phyloP scores from a whole-genome alignment of 345 rosid genomes.

The Bretschneidera sinensis region DNA sequence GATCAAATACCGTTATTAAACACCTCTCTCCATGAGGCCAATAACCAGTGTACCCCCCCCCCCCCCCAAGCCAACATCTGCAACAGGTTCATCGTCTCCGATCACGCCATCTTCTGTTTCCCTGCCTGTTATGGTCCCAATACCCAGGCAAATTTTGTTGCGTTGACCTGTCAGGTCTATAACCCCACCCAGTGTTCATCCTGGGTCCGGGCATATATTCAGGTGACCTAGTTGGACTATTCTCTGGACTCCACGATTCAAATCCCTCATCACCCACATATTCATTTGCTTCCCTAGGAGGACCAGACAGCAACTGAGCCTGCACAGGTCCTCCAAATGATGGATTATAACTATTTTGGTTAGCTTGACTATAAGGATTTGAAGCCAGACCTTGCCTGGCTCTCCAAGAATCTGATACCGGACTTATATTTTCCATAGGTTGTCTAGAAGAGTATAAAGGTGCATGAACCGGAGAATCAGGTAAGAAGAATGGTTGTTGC shows the following conservation, averaged over 20 bases:
- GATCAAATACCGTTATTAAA: no score
- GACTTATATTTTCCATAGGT: slow-evolving; percentile 21
- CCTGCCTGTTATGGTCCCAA: slow-evolving; percentile 40
- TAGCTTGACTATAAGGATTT: slow-evolving; percentile 31
- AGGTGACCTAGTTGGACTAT: slow-evolving; percentile 53
- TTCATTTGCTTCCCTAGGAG: slow-evolving; percentile 34
- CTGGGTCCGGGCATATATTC: slow-evolving; percentile 25
- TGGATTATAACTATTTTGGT: slow-evolving; percentile 31
- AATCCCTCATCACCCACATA: slow-evolving; percentile 36
- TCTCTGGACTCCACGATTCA: slow-evolving; percentile 90
- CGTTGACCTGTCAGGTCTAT: slow-evolving; percentile 39
- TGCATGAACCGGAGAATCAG: slow-evolving; percentile 14
- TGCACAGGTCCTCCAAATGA: slow-evolving; percentile 24
- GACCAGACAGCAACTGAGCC: slow-evolving; percentile 31
- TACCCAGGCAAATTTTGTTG: slow-evolving; percentile 37
- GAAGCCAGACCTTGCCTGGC: slow-evolving; percentile 36
- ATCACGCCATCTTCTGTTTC: slow-evolving; percentile 48
- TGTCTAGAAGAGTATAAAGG: slow-evolving; percentile 23
- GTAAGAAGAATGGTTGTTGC: slow-evolving; percentile 12
- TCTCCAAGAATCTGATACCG: slow-evolving; percentile 42
- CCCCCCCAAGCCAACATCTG: no score
- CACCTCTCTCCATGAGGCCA: background rate
- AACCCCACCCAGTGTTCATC: slow-evolving; percentile 21
- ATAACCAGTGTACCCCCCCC: no score
- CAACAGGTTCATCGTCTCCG: background rate